phyloP scores from a whole-genome alignment of 306 rosid species.

The Dryas octopetala region DNA sequence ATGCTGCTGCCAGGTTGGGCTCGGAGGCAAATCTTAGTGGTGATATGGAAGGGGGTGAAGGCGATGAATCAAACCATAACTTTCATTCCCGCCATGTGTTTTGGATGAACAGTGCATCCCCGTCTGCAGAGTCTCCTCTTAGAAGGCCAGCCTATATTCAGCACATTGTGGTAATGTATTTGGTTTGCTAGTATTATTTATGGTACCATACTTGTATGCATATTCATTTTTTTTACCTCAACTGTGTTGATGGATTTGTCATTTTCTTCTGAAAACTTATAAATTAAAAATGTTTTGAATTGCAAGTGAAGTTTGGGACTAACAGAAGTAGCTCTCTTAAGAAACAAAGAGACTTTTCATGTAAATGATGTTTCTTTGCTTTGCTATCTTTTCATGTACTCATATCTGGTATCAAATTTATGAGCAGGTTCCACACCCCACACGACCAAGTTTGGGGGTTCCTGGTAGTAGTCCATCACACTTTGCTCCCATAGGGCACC shows the following conservation, averaged over 20 bases:
- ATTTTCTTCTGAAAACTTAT: background rate
- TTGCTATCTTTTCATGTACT: background rate
- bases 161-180: constrained; percentile 56
- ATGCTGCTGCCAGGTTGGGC: constrained; percentile 47
- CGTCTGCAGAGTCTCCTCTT: constrained; percentile 89
- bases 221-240: constrained; percentile 5
- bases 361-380: background rate
- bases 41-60: constrained; percentile 72
- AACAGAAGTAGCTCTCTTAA: no score
- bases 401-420: constrained; percentile 17
- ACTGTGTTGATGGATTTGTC: constrained; percentile 1
- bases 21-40: constrained; percentile 61
- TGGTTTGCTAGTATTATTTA: background rate
- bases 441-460: constrained; percentile 53
- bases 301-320: no score
- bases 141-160: constrained; percentile 60
- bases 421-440: constrained; percentile 68
- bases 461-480: constrained; percentile 80
- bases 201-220: constrained; percentile 2
- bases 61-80: constrained; percentile 60
- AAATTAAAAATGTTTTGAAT: background rate
- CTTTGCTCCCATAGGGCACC: constrained; percentile 62
- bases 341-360: background rate
- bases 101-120: constrained; percentile 73
- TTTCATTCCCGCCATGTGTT: constrained; percentile 50